phyloP scores from a whole-genome alignment of 2,329 filamentous ascomycete species.

The Colletotrichum sp. region DNA sequence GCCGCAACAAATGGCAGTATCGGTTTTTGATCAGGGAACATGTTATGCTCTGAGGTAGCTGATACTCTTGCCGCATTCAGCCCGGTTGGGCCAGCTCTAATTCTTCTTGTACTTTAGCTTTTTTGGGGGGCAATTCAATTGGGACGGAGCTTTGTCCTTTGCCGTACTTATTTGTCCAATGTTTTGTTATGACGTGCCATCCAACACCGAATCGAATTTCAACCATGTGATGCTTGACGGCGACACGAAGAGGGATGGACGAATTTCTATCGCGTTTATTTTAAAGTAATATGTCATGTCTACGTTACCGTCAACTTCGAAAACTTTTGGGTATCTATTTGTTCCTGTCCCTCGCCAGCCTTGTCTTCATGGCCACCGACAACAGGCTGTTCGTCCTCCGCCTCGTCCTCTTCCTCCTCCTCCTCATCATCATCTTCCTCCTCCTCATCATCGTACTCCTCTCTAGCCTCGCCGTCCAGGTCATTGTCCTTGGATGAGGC shows the following conservation, averaged over 20 bases:
- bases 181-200: neutral
- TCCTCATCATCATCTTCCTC: neutral
- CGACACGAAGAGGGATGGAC: neutral
- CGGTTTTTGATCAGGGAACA: conserved; percentile 34
- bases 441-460: conserved; percentile 29
- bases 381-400: conserved; percentile 28
- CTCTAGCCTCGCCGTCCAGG: conserved; percentile 38
- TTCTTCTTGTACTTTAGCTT: conserved; percentile 46
- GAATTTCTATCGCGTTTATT: neutral
- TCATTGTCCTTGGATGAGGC: conserved; percentile 51
- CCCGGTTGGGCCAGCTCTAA: conserved; percentile 35
- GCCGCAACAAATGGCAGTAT: conserved; percentile 22
- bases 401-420: conserved; percentile 27
- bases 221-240: neutral
- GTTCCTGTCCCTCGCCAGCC: conserved; percentile 27
- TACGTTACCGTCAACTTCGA: conserved; percentile 16
- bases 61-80: conserved; percentile 36
- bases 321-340: conserved; percentile 22
- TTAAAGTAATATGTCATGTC: neutral
- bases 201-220: neutral
- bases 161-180: neutral
- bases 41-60: conserved; percentile 41
- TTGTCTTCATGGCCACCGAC: conserved; percentile 22
- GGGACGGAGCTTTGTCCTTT: conserved; percentile 10
- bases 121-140: conserved; percentile 27